Evolutionary conservation across 495 filamentous ascomycete species (phyloP), one percentile per base, ranked within the genome.

Genomic region (Mycothermus thermophilus): DNA sequence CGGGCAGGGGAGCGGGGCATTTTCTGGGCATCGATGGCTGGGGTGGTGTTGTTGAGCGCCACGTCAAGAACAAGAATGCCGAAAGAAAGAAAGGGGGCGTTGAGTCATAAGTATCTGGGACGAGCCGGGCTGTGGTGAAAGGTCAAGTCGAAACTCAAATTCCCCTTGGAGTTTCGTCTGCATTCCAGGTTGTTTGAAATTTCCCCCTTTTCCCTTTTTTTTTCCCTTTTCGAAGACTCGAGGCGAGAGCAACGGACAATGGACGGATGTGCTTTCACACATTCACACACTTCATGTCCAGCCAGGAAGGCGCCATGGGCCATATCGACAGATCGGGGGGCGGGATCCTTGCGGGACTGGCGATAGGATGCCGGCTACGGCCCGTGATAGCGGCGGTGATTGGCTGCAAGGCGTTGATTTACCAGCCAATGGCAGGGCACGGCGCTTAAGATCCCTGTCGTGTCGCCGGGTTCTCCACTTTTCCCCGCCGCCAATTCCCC

Each of bases 311-410:
- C n/a, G n/a, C 43, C 50, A 53, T 47, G 34, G 41, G 40, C 38
- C 46, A 46, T 37, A 37, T 47, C 34, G 41, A 50, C 30, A 42
- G 43, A 44, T 43, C 36, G 35, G 35, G 37, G 40, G n/a, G n/a
- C n/a, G n/a, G n/a, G n/a, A n/a, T n/a, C n/a, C n/a, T n/a, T n/a
- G 40, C 37, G 44, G 42, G 30, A 40, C 32, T 30, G 34, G 37
- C 40, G 48, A 51, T 37, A 41, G 35, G 22, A 48, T 45, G 48
- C 50, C 33, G 40, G 51, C 37, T 21, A 24, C 25, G n/a, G 28
- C 43, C 12, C 34, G 52, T 56, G 52, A 56, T 52, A 33, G 35
- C 41, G 30, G 37, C 33, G 36, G 35, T 52, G 44, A 56, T 56
- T 56, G 52, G 52, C 32, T 25, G 39, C 35, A 25, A 11, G 9